These are phyloP conservation scores for Phytophthora agathidicida DNA, from an alignment of 352 stramenopile species.

Conservation along the genomic window DNA sequence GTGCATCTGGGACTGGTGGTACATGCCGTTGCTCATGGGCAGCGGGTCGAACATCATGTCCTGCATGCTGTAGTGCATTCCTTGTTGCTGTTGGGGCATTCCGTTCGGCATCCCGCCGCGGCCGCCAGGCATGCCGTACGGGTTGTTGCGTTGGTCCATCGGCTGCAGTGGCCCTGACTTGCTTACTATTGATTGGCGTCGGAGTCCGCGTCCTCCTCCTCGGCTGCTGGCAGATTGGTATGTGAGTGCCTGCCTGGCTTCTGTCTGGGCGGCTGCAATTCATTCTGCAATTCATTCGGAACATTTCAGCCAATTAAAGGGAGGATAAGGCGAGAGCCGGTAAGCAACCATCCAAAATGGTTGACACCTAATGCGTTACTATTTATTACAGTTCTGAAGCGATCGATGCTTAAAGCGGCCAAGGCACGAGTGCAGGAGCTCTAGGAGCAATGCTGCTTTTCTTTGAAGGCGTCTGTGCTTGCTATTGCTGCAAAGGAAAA, in stretches of 20 bases:
- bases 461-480: too few species aligned
- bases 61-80: conserved; percentile 66
- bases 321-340: conserved; percentile 4
- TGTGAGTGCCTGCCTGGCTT: conserved; percentile 19
- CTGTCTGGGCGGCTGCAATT: conserved; percentile 24
- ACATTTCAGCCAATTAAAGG: conserved; percentile 24
- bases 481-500: too few species aligned
- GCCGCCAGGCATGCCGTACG: conserved; percentile 58
- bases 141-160: conserved; percentile 69
- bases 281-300: conserved; percentile 19
- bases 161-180: conserved; percentile 15
- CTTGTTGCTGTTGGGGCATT: conserved; percentile 53
- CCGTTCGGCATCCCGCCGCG: conserved; percentile 47
- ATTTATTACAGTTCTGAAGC: too few species aligned
- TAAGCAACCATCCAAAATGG: background rate
- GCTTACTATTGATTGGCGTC: too few species aligned
- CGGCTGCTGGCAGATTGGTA: conserved; percentile 37
- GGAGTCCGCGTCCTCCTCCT: conserved; percentile 31
- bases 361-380: too few species aligned
- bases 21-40: conserved; percentile 66
- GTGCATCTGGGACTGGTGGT: conserved; percentile 46
- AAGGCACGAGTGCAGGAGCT: too few species aligned
- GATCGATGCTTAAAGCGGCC: too few species aligned
- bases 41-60: conserved; percentile 83
- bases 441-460: too few species aligned